These are phyloP conservation scores for Naegleria fowleri DNA, from an alignment of 208 protist genomes.

Conservation along the genomic window DNA sequence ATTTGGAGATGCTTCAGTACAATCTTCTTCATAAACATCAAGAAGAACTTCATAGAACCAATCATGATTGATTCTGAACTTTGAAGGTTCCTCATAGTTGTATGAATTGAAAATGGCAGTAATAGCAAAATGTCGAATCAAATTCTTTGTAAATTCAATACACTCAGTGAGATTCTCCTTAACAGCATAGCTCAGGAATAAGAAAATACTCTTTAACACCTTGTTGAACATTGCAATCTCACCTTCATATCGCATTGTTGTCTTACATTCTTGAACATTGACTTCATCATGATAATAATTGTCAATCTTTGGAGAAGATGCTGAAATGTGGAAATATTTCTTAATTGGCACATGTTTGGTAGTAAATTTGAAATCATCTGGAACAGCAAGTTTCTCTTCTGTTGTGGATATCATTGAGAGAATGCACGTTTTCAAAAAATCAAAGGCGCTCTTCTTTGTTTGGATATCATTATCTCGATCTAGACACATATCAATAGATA, in stretches of 20 bases:
- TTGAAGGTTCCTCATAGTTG: not conserved
- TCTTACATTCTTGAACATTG: not conserved
- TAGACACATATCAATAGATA: not conserved
- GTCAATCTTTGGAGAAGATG: not conserved
- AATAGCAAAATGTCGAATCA: not conserved
- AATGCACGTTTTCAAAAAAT: not conserved
- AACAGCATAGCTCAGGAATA: not conserved
- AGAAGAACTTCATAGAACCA: slow-evolving; percentile 16
- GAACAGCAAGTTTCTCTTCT: no score
- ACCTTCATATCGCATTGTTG: not conserved
- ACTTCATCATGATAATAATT: not conserved
- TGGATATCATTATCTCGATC: not conserved
- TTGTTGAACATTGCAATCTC: slow-evolving; percentile 2
- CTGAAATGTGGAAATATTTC: not conserved
- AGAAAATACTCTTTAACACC: not conserved
- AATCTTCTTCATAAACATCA: not conserved
- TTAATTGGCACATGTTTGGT: not conserved
- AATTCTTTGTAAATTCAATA: not conserved
- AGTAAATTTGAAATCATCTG: not conserved
- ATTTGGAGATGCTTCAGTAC: not conserved
- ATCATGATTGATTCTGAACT: not conserved
- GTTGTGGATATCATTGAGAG: not conserved
- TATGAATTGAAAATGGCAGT: not conserved
- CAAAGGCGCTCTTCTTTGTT: not conserved
- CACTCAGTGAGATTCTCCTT: not conserved